Percentiles rank a stretch among this genome's conserved stretches.
phyloP scores from a whole-genome alignment of 768 basidiomycete genomes.

The Baorangia bicolor region DNA sequence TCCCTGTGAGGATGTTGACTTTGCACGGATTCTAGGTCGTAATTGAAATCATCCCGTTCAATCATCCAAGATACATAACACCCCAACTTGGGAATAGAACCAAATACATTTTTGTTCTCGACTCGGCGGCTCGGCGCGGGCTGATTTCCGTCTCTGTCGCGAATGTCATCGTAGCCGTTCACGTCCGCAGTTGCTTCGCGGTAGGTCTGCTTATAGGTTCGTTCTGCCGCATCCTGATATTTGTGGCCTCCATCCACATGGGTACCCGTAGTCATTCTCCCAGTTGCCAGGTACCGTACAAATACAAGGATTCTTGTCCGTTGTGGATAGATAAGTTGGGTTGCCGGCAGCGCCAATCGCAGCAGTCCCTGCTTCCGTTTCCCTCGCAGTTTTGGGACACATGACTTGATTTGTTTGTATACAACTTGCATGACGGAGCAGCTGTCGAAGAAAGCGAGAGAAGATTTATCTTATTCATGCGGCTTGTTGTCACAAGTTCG shows the following conservation, averaged over 20 bases:
- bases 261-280: neutral
- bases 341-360: slow-evolving; percentile 4
- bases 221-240: neutral
- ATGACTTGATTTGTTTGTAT: slow-evolving; percentile 1
- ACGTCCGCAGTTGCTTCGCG: slow-evolving; percentile 23
- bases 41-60: neutral
- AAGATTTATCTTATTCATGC: neutral
- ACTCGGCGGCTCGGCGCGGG: neutral
- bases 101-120: neutral
- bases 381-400: neutral
- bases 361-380: neutral
- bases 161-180: neutral
- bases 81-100: neutral
- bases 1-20: slow-evolving; percentile 10
- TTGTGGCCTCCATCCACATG: neutral
- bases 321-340: neutral
- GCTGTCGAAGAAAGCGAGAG: neutral
- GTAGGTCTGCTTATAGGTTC: slow-evolving; percentile 10
- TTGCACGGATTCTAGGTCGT: neutral
- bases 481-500: neutral
- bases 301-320: neutral
- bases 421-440: neutral
- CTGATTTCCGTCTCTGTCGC: slow-evolving; percentile 5
- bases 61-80: neutral
- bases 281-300: slow-evolving; percentile 19